A percentile compares a stretch with the other conserved stretches of the same genome.
Conservation (phyloP, 306 rosid species). For the Prunus dulcis region DNA sequence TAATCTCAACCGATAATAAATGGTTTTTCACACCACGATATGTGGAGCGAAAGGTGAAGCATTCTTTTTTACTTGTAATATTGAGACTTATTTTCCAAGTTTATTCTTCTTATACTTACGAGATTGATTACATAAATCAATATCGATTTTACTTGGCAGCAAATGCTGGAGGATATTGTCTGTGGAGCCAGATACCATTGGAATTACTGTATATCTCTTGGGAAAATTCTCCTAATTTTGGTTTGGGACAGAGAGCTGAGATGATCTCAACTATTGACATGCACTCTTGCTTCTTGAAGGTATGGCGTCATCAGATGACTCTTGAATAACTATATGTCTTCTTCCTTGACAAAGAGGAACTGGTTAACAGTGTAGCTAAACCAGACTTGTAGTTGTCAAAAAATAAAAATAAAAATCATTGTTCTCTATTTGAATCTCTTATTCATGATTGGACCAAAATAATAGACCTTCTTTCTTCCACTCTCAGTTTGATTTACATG, state of each 20-base stretch:
- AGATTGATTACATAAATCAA: conserved; percentile 1
- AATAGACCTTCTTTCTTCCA: background rate
- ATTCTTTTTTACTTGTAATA: background rate
- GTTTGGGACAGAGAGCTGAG: conserved; percentile 63
- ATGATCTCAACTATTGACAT: conserved; percentile 44
- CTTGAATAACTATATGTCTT: conserved; percentile 11
- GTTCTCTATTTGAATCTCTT: conserved; percentile 6
- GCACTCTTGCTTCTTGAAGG: conserved; percentile 70
- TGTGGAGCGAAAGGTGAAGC: background rate
- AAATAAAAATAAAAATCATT: background rate
- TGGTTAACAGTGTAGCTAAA: conserved; percentile 17
- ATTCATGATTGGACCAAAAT: conserved; percentile 11
- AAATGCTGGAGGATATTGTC: conserved; percentile 50
- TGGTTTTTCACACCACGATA: background rate
- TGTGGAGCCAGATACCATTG: conserved; percentile 62
- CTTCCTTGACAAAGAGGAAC: conserved; percentile 16
- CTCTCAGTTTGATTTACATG: background rate
- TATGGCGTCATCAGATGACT: conserved; percentile 27
- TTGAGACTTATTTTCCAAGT: background rate
- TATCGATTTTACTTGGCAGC: conserved; percentile 46
- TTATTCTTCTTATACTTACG: background rate
- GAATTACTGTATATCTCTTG: conserved; percentile 54
- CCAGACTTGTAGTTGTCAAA: background rate
- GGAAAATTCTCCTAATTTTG: conserved; percentile 52
- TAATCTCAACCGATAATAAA: background rate